phyloP scores from a whole-genome alignment of 1,139 yeast genomes.

The Scheffersomyces segobiensis region DNA sequence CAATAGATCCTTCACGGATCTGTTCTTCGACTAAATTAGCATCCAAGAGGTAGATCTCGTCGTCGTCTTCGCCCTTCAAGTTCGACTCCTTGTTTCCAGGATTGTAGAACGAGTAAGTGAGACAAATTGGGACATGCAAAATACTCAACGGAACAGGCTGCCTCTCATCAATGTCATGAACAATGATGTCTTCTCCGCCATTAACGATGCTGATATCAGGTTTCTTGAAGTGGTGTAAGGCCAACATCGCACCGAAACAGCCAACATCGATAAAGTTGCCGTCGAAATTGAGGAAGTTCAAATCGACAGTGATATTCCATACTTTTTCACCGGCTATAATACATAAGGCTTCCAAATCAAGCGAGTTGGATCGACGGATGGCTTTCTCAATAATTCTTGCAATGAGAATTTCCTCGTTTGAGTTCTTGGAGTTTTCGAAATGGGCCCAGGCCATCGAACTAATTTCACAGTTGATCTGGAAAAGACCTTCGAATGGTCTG shows the following conservation, averaged over 20 bases:
- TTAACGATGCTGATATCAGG: slow-evolving; percentile 75
- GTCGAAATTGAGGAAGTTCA: slow-evolving; percentile 84
- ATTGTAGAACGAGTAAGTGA: slow-evolving; percentile 84
- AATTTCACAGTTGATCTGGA: slow-evolving; percentile 80
- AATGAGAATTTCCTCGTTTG: slow-evolving; percentile 77
- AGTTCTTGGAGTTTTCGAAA: slow-evolving; percentile 71
- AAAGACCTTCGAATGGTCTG: slow-evolving; percentile 91
- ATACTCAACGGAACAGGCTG: slow-evolving; percentile 86
- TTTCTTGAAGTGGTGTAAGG: slow-evolving; percentile 75
- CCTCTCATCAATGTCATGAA: slow-evolving; percentile 74
- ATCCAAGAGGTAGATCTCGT: slow-evolving; percentile 71
- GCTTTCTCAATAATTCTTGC: slow-evolving; percentile 88
- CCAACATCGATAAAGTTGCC: slow-evolving; percentile 92
- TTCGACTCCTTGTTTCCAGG: slow-evolving; percentile 64
- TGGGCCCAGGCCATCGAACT: slow-evolving; percentile 87
- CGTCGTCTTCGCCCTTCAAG: slow-evolving; percentile 61
- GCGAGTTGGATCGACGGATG: slow-evolving; percentile 82
- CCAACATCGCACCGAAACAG: slow-evolving; percentile 88
- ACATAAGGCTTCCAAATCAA: slow-evolving; percentile 87
- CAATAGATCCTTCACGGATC: slow-evolving; percentile 74
- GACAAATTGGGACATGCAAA: slow-evolving; percentile 86
- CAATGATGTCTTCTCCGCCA: slow-evolving; percentile 62
- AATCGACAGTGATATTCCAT: slow-evolving; percentile 88
- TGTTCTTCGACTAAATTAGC: slow-evolving; percentile 77
- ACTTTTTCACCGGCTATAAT: slow-evolving; percentile 88